Evolutionary conservation across 257 asterid genomes (phyloP).

Genomic region (Solanum lignicaule): DNA sequence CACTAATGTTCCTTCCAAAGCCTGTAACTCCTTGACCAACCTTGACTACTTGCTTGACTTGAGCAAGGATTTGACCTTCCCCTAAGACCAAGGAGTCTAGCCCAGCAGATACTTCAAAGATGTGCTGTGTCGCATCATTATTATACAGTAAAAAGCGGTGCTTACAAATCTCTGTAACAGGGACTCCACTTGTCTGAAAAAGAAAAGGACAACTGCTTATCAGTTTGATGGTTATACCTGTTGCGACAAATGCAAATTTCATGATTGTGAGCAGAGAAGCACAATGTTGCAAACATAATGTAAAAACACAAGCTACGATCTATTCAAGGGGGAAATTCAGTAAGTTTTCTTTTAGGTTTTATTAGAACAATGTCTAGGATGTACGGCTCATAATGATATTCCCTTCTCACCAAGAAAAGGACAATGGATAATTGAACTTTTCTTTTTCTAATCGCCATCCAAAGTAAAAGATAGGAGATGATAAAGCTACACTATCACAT

Average conservation of each 20-base stretch:
- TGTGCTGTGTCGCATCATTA: constrained; percentile 87
- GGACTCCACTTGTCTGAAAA: constrained; percentile 83
- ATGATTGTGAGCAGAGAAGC: not conserved
- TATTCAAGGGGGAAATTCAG: not conserved
- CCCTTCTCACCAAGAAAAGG: not conserved
- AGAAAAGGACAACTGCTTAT: not conserved
- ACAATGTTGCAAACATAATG: not conserved
- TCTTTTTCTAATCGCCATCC: not conserved
- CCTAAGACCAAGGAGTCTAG: constrained; percentile 88
- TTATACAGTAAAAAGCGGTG: constrained; percentile 82
- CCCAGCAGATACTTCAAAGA: constrained; percentile 91
- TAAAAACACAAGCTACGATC: not conserved
- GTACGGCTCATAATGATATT: not conserved
- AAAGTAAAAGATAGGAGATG: not conserved
- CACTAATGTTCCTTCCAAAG: constrained; percentile 83
- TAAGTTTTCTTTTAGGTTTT: not conserved
- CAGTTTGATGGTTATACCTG: not conserved
- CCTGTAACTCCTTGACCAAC: constrained; percentile 88
- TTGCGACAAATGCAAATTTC: not conserved
- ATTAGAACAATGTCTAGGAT: not conserved
- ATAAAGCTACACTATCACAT: not conserved
- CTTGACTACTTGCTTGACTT: constrained; percentile 91
- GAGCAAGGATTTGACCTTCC: constrained; percentile 96
- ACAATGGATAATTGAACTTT: not conserved
- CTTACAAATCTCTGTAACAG: constrained; percentile 66